Evolutionary conservation across 352 stramenopile genomes (phyloP), one percentile per base, ranked within the genome.

Genomic region (Globisporangium polare): DNA sequence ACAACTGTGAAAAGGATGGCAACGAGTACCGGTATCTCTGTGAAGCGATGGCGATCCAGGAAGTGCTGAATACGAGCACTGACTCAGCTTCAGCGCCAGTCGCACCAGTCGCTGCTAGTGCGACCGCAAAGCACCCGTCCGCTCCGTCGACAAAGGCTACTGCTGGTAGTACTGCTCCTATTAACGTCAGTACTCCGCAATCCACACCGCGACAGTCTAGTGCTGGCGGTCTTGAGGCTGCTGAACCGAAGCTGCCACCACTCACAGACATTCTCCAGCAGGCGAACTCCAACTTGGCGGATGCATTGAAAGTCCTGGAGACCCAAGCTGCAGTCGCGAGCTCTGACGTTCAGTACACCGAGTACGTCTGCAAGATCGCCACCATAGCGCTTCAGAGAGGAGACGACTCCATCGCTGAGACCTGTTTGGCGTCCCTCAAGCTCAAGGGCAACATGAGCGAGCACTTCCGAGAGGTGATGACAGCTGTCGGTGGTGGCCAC

Each of bases 381-480:
- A 61, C 43, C 1, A 56, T 65, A 5, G 50, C 69, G 20, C 58
- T 86, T 1, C 37, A 58, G 35, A 29, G 33, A 42, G 63, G 62
- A 18, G 57, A 39, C 1, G 26, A 56, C 0, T 33, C 63, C n/a
- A 53, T 63, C 3, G 53, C 79, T 5, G 69, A 73, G 18, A 54
- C 51, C 12, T 74, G 77, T 39, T 20, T 86, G 17, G 61, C 57
- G 9, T 67, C 74, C 3, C n/a, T 82, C n/a, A 90, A 87, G 46
- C 47, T 90, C 1, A 37, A 55, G 7, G 77, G 78, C 3, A 60
- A 45, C 4, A 62, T 74, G 12, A 83, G 78, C 53, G 62, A 58
- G 6, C 57, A 72, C 9, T 87, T 88, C 54, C 78, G 78, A 51
- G 41, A 22, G 7, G 66, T 58, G 2, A 39, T 89, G 3, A 51